Evolutionary conservation across 257 asterid species (phyloP).

Genomic region (Scutellaria minor): DNA sequence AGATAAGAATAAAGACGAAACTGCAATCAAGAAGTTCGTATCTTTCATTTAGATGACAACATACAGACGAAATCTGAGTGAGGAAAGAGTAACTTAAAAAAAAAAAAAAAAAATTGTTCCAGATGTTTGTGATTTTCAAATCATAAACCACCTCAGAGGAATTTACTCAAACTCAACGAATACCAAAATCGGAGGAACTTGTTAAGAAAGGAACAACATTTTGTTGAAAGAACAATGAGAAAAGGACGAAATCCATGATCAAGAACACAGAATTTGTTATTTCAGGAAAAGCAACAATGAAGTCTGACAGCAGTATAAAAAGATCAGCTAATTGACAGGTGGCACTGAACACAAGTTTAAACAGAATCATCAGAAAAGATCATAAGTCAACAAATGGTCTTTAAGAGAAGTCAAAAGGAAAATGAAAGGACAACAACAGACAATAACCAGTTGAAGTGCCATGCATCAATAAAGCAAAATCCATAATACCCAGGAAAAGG

Average conservation of each 20-base stretch:
- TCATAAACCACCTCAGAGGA: conserved; percentile 15
- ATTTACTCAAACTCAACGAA: conserved; percentile 8
- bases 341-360: conserved; percentile 10
- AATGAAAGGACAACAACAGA: conserved; percentile 38
- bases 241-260: conserved; percentile 31
- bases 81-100: conserved; percentile 23
- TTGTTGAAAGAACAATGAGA: conserved; percentile 4
- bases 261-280: conserved; percentile 32
- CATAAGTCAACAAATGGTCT: conserved; percentile 21
- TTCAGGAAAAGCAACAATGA: conserved; percentile 11
- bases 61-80: conserved; percentile 23
- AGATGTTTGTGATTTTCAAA: background rate
- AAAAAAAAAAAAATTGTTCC: background rate
- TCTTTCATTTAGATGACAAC: conserved; percentile 28
- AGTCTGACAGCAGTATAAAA: conserved; percentile 26
- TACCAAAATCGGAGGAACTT: conserved; percentile 12
- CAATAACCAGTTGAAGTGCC: conserved; percentile 34
- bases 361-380: conserved; percentile 4
- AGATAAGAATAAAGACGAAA: conserved; percentile 29
- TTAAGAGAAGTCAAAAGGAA: conserved; percentile 24
- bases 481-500: conserved; percentile 32
- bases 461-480: conserved; percentile 39
- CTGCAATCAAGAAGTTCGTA: conserved; percentile 20
- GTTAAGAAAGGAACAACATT: background rate
- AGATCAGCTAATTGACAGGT: conserved; percentile 22